Base-by-base conservation (phyloP, 345 rosid species). In the Trapa bicornis region DNA sequence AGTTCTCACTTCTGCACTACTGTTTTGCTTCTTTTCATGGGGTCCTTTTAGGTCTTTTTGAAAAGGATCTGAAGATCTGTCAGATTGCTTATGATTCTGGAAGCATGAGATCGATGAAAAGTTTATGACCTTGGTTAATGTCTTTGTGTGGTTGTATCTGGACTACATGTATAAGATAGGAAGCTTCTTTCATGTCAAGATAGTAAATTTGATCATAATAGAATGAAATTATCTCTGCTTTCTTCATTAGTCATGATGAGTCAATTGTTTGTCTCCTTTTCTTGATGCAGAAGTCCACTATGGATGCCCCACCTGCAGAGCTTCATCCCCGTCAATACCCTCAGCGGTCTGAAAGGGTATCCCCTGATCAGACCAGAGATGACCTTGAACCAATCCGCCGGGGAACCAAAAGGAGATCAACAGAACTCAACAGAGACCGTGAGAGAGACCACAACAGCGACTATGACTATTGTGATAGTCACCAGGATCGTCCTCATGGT, bases 391-490 rank as follows among this genome's bases (percentile, higher is more conserved):
- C 87, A 3, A 86, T 83, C 1, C 81, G 81, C 0, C 90, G 84
- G 5, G 80, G 85, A 8, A 73, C 80, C 61, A 90, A 88, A 73
- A 80, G 97, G 61, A 90, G 87, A 71, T 65, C 92, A 3, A 86
- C 80, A 14, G 85, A 77, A 17, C 75, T 77, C 72, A 70, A 71
- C 29, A 22, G 29, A 11, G 80, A 79, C 0, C 75, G 69, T 61
- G 77, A 84, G 1, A 78, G 71, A 29, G 76, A 83, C 45, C 79
- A 22, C 29, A 22, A 61, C 17, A 37, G 74, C n/a, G 86, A 80
- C 12, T 7, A 64, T 62, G 78, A 81, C 64, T 71, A 65, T 58
- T 75, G 76, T 13, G 85, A 80, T 8, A 65, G 60, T 36, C 79
- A 76, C 9, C 76, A 66, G 41, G 78, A 85, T 3, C 82, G 67